These are phyloP conservation scores for Aspergillus floridensis DNA, from an alignment of 2,329 filamentous ascomycete species.

Conservation along the genomic window DNA sequence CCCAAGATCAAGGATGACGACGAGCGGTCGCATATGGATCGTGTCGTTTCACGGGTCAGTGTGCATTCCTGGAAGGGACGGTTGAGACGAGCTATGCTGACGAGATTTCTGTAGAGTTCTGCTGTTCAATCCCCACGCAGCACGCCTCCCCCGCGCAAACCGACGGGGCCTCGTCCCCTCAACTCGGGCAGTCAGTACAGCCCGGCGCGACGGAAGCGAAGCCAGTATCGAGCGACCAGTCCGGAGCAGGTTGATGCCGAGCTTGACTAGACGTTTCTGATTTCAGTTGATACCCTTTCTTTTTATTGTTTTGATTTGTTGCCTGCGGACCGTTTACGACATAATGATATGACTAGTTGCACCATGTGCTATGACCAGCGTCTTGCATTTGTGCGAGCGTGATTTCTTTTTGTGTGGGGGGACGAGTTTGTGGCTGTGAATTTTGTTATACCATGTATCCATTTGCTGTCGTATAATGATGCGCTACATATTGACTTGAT, in stretches of 20 bases:
- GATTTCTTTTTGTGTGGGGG: not conserved
- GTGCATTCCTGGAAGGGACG: conserved; percentile 11
- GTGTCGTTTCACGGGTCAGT: conserved; percentile 40
- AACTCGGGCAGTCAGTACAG: conserved; percentile 38
- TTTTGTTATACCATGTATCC: conserved; percentile 7
- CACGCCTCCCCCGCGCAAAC: conserved; percentile 42
- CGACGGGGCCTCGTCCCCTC: conserved; percentile 49
- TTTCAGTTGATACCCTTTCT: conserved; percentile 9
- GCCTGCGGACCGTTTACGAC: conserved; percentile 14
- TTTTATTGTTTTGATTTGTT: conserved; percentile 16
- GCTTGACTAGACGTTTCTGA: conserved; percentile 27
- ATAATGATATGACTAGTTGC: conserved; percentile 13
- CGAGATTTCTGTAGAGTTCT: conserved; percentile 25
- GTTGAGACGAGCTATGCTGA: conserved; percentile 1
- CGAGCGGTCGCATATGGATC: conserved; percentile 40
- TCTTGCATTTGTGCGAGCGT: conserved; percentile 16
- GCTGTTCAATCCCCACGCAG: conserved; percentile 33
- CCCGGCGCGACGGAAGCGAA: conserved; percentile 36
- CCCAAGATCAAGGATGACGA: conserved; percentile 39
- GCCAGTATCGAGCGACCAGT: conserved; percentile 38
- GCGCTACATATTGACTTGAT: conserved; percentile 15
- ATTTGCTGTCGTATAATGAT: conserved; percentile 5
- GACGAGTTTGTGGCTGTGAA: not conserved
- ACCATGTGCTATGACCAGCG: conserved; percentile 12
- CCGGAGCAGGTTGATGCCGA: conserved; percentile 43